phyloP scores from a whole-genome alignment of 225 moss, liverwort and hornwort genomes.

The Physcomitrellopsis africana region DNA sequence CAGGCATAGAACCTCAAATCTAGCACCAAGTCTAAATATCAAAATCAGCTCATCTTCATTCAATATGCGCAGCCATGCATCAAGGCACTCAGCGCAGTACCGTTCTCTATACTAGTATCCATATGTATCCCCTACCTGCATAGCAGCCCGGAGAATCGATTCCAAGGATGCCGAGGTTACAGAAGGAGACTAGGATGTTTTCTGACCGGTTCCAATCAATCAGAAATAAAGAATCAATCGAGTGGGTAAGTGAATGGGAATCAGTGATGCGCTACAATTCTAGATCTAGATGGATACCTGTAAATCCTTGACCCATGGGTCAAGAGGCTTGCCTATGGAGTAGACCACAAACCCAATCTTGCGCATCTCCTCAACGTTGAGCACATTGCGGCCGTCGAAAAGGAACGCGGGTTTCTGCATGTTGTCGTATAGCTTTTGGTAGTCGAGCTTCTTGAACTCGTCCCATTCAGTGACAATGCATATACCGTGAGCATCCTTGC shows the following conservation, averaged over 20 bases:
- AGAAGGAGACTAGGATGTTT: background rate
- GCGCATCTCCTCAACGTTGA: constrained; percentile 66
- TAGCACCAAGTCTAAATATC: constrained; percentile 26
- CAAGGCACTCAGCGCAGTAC: constrained; percentile 13
- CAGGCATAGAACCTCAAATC: constrained; percentile 28
- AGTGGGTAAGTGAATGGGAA: background rate
- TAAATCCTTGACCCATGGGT: constrained; percentile 91
- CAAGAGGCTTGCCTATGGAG: constrained; percentile 89
- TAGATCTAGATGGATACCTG: constrained; percentile 66
- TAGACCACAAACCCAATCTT: constrained; percentile 90
- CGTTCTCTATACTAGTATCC: constrained; percentile 10
- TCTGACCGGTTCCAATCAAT: constrained; percentile 32
- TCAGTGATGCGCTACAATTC: constrained; percentile 9
- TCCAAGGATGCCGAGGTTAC: background rate
- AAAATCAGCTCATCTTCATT: constrained; percentile 28
- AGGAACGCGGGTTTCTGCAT: constrained; percentile 96
- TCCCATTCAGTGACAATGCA: constrained; percentile 96
- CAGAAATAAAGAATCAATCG: constrained; percentile 42
- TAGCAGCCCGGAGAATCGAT: background rate
- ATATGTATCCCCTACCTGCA: constrained; percentile 21
- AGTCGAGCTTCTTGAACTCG: constrained; percentile 91
- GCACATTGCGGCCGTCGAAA: constrained; percentile 83
- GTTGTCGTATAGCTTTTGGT: constrained; percentile 76
- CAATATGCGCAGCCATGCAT: background rate
- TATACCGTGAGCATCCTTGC: constrained; percentile 81